A percentile compares a stretch with the other conserved stretches of the same genome.
Evolutionary conservation across 306 rosid genomes (phyloP).

Genomic region (Pyrus pyrifolia): DNA sequence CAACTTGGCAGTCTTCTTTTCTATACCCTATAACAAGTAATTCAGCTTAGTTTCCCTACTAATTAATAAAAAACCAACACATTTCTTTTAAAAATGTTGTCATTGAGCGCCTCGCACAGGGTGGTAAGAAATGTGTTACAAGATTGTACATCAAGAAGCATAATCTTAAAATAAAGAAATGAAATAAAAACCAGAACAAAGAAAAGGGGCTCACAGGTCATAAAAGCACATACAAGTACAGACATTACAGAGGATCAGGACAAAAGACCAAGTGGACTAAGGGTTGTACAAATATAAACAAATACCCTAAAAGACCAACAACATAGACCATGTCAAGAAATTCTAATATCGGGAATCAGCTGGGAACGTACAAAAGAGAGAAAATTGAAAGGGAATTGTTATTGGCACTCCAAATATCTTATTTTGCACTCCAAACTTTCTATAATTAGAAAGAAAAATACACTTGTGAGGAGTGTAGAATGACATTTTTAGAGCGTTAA

Average conservation of each 20-base stretch:
- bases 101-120: background rate
- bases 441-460: too few relatives aligned
- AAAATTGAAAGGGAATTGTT: background rate
- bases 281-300: background rate
- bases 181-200: background rate
- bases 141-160: background rate
- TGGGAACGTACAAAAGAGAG: background rate
- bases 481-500: too few relatives aligned
- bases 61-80: background rate
- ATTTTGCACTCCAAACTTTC: too few relatives aligned
- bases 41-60: slow-evolving; percentile 24
- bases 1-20: slow-evolving; percentile 90
- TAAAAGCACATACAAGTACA: background rate
- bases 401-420: too few relatives aligned
- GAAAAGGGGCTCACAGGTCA: background rate
- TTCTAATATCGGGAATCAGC: background rate
- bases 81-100: background rate
- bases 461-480: too few relatives aligned
- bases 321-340: background rate
- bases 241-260: background rate
- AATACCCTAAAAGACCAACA: background rate
- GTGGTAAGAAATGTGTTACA: background rate
- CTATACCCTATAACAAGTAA: slow-evolving; percentile 73
- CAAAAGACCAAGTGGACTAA: background rate
- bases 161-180: background rate